Evolutionary conservation across 1,284 basidiomycete species (phyloP).

Genomic region (Malassezia vespertilionis): DNA sequence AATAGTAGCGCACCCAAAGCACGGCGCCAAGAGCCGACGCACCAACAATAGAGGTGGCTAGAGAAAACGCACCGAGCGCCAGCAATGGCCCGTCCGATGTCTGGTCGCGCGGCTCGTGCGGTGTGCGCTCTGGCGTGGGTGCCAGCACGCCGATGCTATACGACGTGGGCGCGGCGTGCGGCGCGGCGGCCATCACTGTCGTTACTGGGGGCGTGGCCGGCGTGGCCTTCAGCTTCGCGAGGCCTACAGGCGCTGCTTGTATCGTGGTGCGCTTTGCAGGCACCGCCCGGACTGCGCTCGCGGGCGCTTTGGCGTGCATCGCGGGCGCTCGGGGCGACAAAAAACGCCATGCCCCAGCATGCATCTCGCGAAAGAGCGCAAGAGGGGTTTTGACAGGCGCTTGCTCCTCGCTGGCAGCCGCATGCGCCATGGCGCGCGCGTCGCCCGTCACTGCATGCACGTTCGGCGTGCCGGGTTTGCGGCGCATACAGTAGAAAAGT

Average conservation of each 20-base stretch:
- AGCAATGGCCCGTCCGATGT: slow-evolving; percentile 4
- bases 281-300: background rate
- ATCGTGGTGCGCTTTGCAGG: too few species aligned
- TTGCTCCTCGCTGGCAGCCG: background rate
- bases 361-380: slow-evolving; percentile 14
- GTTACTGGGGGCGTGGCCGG: background rate
- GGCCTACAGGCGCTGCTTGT: background rate
- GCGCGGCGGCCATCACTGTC: background rate
- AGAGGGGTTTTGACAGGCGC: background rate
- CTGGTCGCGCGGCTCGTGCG: slow-evolving; percentile 1
- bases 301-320: background rate
- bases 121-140: background rate
- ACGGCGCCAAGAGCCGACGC: slow-evolving; percentile 3
- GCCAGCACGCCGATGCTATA: background rate
- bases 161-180: background rate
- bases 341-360: slow-evolving; percentile 1
- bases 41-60: slow-evolving; percentile 12
- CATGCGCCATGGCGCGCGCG: background rate
- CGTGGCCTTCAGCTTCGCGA: background rate
- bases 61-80: slow-evolving; percentile 10
- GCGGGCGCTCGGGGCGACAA: background rate
- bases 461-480: background rate
- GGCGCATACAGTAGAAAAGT: slow-evolving; percentile 1
- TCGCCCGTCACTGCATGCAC: background rate
- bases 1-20: background rate